Percentiles rank a stretch among this genome's conserved stretches.
These are phyloP conservation scores for Metschnikowia bowlesiae DNA, from an alignment of 805 yeast genomes.

Conservation along the genomic window DNA sequence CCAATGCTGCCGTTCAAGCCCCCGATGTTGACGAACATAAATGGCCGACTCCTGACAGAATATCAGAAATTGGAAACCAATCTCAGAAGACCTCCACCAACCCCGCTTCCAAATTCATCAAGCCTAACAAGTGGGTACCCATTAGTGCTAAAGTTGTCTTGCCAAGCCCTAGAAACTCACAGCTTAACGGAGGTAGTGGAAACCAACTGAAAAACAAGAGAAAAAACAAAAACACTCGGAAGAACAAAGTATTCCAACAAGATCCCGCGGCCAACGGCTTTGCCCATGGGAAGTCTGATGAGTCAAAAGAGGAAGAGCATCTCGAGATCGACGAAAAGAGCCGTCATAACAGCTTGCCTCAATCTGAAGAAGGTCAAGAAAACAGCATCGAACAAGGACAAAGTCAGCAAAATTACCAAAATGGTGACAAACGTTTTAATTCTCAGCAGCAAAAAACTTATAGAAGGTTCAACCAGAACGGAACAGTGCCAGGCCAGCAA, in stretches of 20 bases:
- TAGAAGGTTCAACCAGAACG: slow-evolving; percentile 25
- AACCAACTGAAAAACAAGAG: slow-evolving; percentile 25
- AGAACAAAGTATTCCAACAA: slow-evolving; percentile 11
- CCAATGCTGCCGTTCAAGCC: slow-evolving; percentile 16
- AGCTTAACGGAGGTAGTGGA: slow-evolving; percentile 13
- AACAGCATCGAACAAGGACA: slow-evolving; percentile 7
- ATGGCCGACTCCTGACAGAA: slow-evolving; percentile 42
- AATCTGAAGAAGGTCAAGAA: slow-evolving; percentile 8
- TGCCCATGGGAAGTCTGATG: slow-evolving; percentile 10
- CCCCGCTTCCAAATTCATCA: slow-evolving; percentile 29
- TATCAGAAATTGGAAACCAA: slow-evolving; percentile 14
- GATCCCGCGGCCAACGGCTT: slow-evolving; percentile 8
- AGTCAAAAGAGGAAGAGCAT: slow-evolving; percentile 8
- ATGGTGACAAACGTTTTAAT: slow-evolving; percentile 11
- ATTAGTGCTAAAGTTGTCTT: slow-evolving; percentile 39
- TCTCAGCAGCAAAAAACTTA: slow-evolving; percentile 22
- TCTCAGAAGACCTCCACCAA: slow-evolving; percentile 12
- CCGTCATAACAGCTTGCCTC: background rate
- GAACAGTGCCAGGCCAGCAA: slow-evolving; percentile 17
- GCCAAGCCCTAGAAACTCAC: slow-evolving; percentile 32
- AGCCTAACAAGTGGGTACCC: slow-evolving; percentile 45
- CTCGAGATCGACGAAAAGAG: slow-evolving; percentile 5
- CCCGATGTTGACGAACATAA: slow-evolving; percentile 36
- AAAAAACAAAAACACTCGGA: slow-evolving; percentile 20
- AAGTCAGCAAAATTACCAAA: slow-evolving; percentile 9